Conservation (phyloP, 2,329 filamentous ascomycete genomes). For the Calonectria pteridis region DNA sequence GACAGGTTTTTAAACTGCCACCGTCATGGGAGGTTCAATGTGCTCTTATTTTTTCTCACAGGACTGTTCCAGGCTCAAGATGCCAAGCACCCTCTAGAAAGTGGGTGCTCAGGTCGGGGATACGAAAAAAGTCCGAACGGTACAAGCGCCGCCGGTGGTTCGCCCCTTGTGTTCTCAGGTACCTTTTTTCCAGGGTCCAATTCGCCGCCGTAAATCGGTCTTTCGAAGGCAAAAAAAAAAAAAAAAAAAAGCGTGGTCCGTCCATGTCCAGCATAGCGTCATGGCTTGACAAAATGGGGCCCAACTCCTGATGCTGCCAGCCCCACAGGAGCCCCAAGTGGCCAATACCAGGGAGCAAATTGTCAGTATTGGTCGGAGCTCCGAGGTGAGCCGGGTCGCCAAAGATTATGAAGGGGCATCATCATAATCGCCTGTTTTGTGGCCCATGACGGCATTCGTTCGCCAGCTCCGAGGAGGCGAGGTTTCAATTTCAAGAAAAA, state of each 20-base stretch:
- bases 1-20: neutral
- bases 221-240: neutral
- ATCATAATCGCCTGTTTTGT: neutral
- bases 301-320: neutral
- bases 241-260: neutral
- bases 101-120: neutral
- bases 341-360: neutral
- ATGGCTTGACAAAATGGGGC: neutral
- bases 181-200: neutral
- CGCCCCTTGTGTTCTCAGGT: neutral
- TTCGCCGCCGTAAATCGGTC: neutral
- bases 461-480: neutral
- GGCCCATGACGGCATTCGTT: neutral
- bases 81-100: neutral
- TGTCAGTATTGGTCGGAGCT: neutral
- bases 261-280: neutral
- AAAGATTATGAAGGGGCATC: neutral
- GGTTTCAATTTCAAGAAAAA: neutral
- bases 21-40: neutral
- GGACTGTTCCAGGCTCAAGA: neutral
- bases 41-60: neutral
- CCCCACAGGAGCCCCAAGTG: neutral
- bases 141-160: neutral
- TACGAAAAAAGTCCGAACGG: slow-evolving; percentile 13
- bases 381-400: neutral